phyloP scores from a whole-genome alignment of 2,329 filamentous ascomycete species.

The Monilinia polystroma region DNA sequence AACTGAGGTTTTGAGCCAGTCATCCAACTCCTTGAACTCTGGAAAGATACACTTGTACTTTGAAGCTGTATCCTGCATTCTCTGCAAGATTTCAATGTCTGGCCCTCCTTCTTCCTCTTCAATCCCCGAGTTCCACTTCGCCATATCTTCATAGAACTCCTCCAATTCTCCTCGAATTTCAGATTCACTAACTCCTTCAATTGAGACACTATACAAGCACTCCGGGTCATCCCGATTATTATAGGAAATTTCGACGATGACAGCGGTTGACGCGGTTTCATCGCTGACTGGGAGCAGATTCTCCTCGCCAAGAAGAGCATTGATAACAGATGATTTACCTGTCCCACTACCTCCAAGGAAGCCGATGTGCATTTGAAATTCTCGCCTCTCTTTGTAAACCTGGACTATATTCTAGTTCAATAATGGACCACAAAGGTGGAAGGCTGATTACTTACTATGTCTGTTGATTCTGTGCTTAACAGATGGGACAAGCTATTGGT shows the following conservation, averaged over 20 bases:
- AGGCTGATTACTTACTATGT: not conserved
- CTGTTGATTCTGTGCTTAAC: not conserved
- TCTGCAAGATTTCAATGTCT: constrained; percentile 32
- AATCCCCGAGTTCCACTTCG: not conserved
- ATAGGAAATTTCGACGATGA: constrained; percentile 28
- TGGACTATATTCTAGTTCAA: constrained; percentile 21
- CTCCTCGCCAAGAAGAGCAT: constrained; percentile 47
- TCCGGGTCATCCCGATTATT: constrained; percentile 22
- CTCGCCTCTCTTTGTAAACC: constrained; percentile 21
- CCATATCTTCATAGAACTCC: constrained; percentile 27
- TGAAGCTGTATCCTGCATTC: constrained; percentile 34
- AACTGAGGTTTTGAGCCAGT: constrained; percentile 34
- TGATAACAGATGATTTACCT: constrained; percentile 63
- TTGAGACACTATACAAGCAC: constrained; percentile 15
- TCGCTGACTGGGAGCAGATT: constrained; percentile 25
- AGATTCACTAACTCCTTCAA: constrained; percentile 22
- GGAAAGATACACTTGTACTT: constrained; percentile 13
- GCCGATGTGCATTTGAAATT: constrained; percentile 25
- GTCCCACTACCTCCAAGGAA: constrained; percentile 60
- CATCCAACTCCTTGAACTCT: not conserved
- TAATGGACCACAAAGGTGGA: not conserved
- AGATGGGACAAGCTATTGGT: not conserved
- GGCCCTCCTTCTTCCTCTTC: not conserved
- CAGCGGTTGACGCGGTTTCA: constrained; percentile 26
- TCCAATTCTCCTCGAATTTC: constrained; percentile 29